Evolutionary conservation across 2,329 filamentous ascomycete species (phyloP).

Genomic region (Geosmithia morbida): DNA sequence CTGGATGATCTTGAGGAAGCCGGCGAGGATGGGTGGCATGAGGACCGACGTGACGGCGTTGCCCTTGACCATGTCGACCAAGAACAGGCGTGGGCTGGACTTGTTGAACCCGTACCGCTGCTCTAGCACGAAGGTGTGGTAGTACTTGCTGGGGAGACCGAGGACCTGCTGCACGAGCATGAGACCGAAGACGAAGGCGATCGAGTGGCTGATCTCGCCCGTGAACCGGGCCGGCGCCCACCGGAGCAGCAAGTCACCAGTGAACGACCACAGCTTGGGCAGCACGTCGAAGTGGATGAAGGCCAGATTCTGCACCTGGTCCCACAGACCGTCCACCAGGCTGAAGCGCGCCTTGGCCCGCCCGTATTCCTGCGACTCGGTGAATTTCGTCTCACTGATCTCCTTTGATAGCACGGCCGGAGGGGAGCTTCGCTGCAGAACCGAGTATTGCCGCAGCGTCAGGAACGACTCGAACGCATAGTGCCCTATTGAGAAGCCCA

Average conservation of each 20-base stretch:
- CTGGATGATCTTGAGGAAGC: slow-evolving; percentile 86
- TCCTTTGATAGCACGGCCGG: slow-evolving; percentile 82
- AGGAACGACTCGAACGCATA: slow-evolving; percentile 85
- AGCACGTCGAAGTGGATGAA: slow-evolving; percentile 87
- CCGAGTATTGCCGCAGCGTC: slow-evolving; percentile 75
- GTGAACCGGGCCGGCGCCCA: slow-evolving; percentile 68
- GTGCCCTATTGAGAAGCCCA: slow-evolving; percentile 86
- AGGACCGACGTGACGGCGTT: slow-evolving; percentile 70
- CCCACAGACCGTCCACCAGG: slow-evolving; percentile 67
- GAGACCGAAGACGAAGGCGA: slow-evolving; percentile 83
- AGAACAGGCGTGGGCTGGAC: slow-evolving; percentile 77
- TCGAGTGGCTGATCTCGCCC: slow-evolving; percentile 86
- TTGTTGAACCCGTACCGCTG: slow-evolving; percentile 99
- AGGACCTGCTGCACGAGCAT: slow-evolving; percentile 68
- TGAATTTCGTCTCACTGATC: slow-evolving; percentile 78
- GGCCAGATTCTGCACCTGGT: slow-evolving; percentile 74
- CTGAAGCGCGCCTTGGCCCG: slow-evolving; percentile 88
- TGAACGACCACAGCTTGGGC: slow-evolving; percentile 77
- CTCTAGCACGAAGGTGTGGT: slow-evolving; percentile 91
- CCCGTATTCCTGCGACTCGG: slow-evolving; percentile 93
- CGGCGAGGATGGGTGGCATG: slow-evolving; percentile 77
- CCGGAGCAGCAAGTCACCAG: slow-evolving; percentile 57
- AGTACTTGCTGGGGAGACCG: slow-evolving; percentile 70
- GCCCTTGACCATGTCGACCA: slow-evolving; percentile 83
- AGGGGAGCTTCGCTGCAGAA: slow-evolving; percentile 64